Evolutionary conservation across 768 basidiomycete genomes (phyloP), one percentile per base, ranked within the genome.

Genomic region (Trametes cubensis): DNA sequence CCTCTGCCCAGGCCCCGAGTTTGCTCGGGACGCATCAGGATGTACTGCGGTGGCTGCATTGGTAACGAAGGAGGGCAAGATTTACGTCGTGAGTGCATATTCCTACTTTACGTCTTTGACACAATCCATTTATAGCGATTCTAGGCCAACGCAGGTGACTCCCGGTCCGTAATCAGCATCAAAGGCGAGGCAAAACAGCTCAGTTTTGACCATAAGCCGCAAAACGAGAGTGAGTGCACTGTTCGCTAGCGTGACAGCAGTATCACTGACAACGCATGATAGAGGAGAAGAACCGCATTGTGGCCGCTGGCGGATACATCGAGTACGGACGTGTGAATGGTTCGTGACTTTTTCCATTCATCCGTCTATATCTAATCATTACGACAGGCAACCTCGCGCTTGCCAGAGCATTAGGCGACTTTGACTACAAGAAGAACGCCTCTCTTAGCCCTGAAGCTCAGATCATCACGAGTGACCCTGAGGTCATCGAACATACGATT

Each of bases 111-210:
- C 26, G 10, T 23, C 6, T 46, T 18, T 49, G 48, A n/a, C 48
- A 49, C 4, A 1, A 26, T n/a, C 20, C 25, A 28, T 49, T 26
- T 10, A 49, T 28, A n/a, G 38, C 49, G 53, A 61, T 46, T 51
- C 26, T n/a, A 98, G 96, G 97, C 97, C 23, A 99, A 99, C 74
- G 93, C 97, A 23, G 97, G 97, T 44, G 97, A 99, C 77, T 98
- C 97, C 14, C 81, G 97, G 69, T 88, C 91, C 20, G 93, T 99
- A 25, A 79, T 99, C 64, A 85, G 88, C 39, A 76, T 91, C 64
- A 89, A 88, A 67, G 97, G 97, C 2, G 83, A 88, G 69, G 95
- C 86, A 17, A 92, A 95, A 70, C 83, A 92, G 18, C 79, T 99
- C 64, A 96, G 94, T 69, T 89, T 85, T 69, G 97, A 99, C 74